phyloP scores from a whole-genome alignment of 129 eudicot genomes.

The Apium graveolens region DNA sequence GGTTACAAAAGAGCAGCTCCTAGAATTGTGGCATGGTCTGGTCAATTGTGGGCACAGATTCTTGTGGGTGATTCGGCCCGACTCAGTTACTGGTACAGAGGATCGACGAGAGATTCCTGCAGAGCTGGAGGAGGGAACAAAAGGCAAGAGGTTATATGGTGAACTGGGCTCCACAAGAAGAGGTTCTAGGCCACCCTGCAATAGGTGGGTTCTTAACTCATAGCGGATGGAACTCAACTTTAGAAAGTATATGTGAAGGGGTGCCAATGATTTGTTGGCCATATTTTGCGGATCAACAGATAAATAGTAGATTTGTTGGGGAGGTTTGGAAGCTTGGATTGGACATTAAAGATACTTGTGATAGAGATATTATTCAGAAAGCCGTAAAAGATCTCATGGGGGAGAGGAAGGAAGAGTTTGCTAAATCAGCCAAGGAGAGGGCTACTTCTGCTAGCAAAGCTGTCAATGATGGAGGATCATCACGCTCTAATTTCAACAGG shows the following conservation, averaged over 20 bases:
- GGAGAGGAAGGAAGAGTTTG: constrained; percentile 22
- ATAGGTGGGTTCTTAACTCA: constrained; percentile 52
- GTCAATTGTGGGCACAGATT: constrained; percentile 39
- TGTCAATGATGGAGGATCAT: constrained; percentile 44
- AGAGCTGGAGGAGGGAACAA: constrained; percentile 45
- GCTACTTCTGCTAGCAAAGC: constrained; percentile 29
- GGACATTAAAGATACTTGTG: constrained; percentile 25
- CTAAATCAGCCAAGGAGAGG: constrained; percentile 25
- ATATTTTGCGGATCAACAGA: constrained; percentile 36
- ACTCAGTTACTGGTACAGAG: constrained; percentile 10
- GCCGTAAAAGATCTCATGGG: constrained; percentile 23
- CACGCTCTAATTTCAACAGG: constrained; percentile 11
- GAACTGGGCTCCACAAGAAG: constrained; percentile 60
- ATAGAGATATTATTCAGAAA: constrained; percentile 17
- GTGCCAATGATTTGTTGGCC: constrained; percentile 45
- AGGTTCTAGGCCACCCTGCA: constrained; percentile 35
- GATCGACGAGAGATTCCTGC: constrained; percentile 28
- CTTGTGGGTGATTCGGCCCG: constrained; percentile 44
- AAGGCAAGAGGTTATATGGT: constrained; percentile 37
- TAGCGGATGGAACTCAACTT: constrained; percentile 59
- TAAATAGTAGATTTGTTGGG: constrained; percentile 33
- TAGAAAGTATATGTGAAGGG: constrained; percentile 48
- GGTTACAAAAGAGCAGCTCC: constrained; percentile 38
- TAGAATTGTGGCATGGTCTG: constrained; percentile 42
- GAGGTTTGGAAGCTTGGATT: constrained; percentile 43